Base-by-base conservation (phyloP, 2,329 filamentous ascomycete species). In the Diaporthe batatas region DNA sequence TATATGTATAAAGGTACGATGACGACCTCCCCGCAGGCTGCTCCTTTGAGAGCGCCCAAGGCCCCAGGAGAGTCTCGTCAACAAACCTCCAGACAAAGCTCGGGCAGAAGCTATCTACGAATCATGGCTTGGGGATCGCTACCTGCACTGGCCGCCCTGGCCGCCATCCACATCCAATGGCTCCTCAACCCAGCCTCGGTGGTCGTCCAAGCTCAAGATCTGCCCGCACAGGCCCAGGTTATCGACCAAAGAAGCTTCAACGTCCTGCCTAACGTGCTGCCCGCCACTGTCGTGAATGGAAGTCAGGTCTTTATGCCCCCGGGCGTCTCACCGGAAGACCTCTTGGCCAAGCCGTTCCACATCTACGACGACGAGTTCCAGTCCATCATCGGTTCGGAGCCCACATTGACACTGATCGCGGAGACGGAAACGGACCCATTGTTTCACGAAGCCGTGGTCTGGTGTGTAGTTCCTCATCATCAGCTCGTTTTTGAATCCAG, bases 401-500 rank as follows among this genome's bases (percentile, higher is more conserved):
- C 88, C 0, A 85, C 85, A 0, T 77, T 89, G 74, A 87, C 87
- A 0, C 79, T 88, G 18, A 83, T 89, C 10, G 86, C 85, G 1
- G 80, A 83, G 6, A 82, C 84, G 0, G 83, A 80, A 0, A 79
- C 78, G 0, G 82, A 88, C 59, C 86, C 86, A 0, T 76, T 88
- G 6, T 90, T 88, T 57, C 88, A 90, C 70, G 88, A 90, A 75
- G 88, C 88, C 8, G 86, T 88, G 12, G 83, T 88, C 0, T 90
- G 86, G 86, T 85, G 83, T 80, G 32, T 14, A 23, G 25, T n/a
- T 5, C 32, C 34, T 10, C 2, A n/a, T 14, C 8, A 2, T 16
- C 16, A 32, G 14, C 21, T 29, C 25, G 2, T 1, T 29, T 18
- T 44, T 39, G 47, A 10, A 29, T 11, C 23, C 8, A 34, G 8